Evolutionary conservation across 2,329 filamentous ascomycete genomes (phyloP).

Genomic region (Diaporthe sp.): DNA sequence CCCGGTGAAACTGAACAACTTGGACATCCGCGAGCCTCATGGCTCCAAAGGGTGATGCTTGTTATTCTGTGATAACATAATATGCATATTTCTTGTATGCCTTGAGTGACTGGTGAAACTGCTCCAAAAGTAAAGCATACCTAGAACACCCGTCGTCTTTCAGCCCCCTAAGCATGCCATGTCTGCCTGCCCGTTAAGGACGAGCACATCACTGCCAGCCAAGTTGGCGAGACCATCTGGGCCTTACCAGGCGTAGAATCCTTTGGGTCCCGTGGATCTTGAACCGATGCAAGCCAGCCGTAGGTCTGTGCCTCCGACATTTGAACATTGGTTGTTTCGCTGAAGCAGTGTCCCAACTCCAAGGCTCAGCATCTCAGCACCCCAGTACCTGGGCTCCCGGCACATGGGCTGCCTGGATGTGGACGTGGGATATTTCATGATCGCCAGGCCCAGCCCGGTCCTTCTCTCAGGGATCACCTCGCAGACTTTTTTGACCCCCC

Average conservation of each 20-base stretch:
- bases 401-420: background rate
- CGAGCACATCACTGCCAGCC: constrained; percentile 11
- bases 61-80: background rate
- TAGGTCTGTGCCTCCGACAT: background rate
- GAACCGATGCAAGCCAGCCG: constrained; percentile 17
- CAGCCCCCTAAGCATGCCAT: background rate
- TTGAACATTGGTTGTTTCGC: background rate
- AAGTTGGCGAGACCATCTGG: constrained; percentile 12
- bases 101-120: background rate
- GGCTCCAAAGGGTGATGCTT: background rate
- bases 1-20: background rate
- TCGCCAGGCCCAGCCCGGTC: constrained; percentile 6
- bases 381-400: background rate
- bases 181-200: background rate
- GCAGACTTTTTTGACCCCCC: background rate
- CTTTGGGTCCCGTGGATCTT: background rate
- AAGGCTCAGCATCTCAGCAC: background rate
- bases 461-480: background rate
- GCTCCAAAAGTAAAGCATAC: background rate
- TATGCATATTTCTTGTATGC: background rate
- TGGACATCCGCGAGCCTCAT: background rate
- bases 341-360: constrained; percentile 8
- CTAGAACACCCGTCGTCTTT: background rate
- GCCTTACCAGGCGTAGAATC: background rate
- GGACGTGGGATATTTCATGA: background rate